phyloP scores from a whole-genome alignment of 345 rosid genomes.

The Capsella bursapastoris region DNA sequence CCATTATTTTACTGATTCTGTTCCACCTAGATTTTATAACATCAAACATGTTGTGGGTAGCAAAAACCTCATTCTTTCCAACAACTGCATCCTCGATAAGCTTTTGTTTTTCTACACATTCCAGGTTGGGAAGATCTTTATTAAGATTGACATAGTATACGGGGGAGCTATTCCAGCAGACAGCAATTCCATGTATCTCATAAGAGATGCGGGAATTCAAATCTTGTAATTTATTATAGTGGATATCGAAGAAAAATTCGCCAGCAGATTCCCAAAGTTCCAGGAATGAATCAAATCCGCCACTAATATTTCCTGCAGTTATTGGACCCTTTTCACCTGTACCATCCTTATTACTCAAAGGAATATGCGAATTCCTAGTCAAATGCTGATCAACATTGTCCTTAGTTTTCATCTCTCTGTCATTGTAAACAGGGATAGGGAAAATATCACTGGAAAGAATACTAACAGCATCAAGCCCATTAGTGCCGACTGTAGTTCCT shows the following conservation, averaged over 20 bases:
- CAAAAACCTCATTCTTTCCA: conserved; percentile 44
- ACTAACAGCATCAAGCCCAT: conserved; percentile 28
- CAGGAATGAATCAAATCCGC: conserved; percentile 92
- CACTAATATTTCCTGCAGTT: conserved; percentile 61
- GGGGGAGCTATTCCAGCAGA: conserved; percentile 88
- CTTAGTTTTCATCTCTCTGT: conserved; percentile 27
- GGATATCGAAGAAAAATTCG: conserved; percentile 90
- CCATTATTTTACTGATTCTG: conserved; percentile 73
- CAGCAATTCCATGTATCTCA: conserved; percentile 88
- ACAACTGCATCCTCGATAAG: conserved; percentile 43
- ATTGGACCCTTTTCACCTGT: conserved; percentile 70
- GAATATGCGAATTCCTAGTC: conserved; percentile 35
- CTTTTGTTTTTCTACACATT: conserved; percentile 48
- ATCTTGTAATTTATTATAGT: conserved; percentile 65
- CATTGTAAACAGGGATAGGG: conserved; percentile 26
- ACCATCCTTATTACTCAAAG: conserved; percentile 46
- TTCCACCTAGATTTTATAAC: conserved; percentile 69
- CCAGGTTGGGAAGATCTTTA: conserved; percentile 67
- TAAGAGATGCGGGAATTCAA: conserved; percentile 53
- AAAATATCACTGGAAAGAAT: conserved; percentile 23
- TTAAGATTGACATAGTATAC: conserved; percentile 83
- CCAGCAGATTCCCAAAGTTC: conserved; percentile 65
- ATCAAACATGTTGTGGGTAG: conserved; percentile 51
- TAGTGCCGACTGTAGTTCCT: conserved; percentile 42
- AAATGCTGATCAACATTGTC: conserved; percentile 36